Evolutionary conservation across 1,139 yeast species (phyloP).

Genomic region (Zhuliangozyma blackwelliae): DNA sequence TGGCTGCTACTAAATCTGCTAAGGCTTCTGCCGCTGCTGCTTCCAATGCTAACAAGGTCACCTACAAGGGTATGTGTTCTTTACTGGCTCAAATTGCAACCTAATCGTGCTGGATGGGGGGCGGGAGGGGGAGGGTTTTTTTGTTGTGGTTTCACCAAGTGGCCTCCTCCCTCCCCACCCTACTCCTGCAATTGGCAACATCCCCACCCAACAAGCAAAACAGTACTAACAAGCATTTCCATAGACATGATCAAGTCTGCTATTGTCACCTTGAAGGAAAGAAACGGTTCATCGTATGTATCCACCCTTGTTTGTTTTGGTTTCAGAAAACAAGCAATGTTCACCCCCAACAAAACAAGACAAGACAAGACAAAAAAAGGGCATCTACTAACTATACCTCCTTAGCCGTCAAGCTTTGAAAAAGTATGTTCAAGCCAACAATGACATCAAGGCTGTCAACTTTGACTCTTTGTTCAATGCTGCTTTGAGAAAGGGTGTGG

Average conservation of each 20-base stretch:
- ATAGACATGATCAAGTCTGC: conserved; percentile 77
- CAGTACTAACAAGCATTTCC: conserved; percentile 13
- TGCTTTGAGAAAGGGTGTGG: conserved; percentile 80
- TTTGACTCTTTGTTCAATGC: conserved; percentile 75
- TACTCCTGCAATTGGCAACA: too few species aligned
- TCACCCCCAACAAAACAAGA: background rate
- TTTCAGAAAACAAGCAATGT: background rate
- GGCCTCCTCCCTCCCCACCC: too few species aligned
- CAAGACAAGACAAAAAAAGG: background rate
- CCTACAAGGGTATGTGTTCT: conserved; percentile 48
- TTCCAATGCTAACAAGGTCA: conserved; percentile 33
- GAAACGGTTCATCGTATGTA: conserved; percentile 74
- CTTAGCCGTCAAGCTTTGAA: conserved; percentile 67
- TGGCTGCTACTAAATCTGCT: conserved; percentile 22
- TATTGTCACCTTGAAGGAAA: conserved; percentile 65
- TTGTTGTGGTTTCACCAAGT: background rate
- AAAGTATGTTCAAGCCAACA: conserved; percentile 65
- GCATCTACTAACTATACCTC: conserved; percentile 13
- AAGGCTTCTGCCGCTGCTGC: conserved; percentile 22
- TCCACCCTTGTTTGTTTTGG: conserved; percentile 2
- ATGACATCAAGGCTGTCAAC: conserved; percentile 53
- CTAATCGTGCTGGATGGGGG: too few species aligned
- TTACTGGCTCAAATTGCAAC: too few species aligned
- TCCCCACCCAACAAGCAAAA: background rate
- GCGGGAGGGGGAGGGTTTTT: too few species aligned